phyloP scores from a whole-genome alignment of 176 grass and related monocot genomes.

The Lolium multiflorum region DNA sequence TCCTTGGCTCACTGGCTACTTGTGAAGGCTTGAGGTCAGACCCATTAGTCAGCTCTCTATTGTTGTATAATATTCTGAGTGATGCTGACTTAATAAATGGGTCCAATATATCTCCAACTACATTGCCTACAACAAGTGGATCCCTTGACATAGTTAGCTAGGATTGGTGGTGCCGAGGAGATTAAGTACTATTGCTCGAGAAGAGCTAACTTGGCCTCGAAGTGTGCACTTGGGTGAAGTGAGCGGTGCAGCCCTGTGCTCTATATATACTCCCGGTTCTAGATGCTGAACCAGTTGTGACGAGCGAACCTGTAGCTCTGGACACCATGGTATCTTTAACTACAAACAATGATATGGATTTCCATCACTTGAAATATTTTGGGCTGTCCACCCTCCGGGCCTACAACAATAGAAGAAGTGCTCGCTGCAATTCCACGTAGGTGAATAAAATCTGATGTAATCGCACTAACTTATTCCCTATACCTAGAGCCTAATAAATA shows the following conservation, averaged over 20 bases:
- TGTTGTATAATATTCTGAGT: conserved; percentile 74
- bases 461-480: conserved; percentile 75
- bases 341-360: conserved; percentile 62
- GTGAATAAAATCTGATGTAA: conserved; percentile 85
- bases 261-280: conserved; percentile 76
- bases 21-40: conserved; percentile 94
- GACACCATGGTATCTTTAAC: conserved; percentile 59
- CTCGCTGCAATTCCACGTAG: conserved; percentile 55
- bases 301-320: conserved; percentile 37
- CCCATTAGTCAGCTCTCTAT: conserved; percentile 84
- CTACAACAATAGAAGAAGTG: conserved; percentile 59
- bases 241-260: conserved; percentile 54
- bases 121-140: conserved; percentile 84
- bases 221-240: conserved; percentile 49
- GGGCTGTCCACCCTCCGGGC: conserved; percentile 53
- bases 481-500: conserved; percentile 65
- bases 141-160: conserved; percentile 81
- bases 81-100: conserved; percentile 79
- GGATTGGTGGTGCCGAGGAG: conserved; percentile 36
- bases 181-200: conserved; percentile 24
- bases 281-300: conserved; percentile 46
- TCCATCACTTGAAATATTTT: conserved; percentile 66
- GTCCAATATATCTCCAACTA: conserved; percentile 92
- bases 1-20: conserved; percentile 62
- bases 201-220: conserved; percentile 51